Evolutionary conservation across 441 rosid genomes (phyloP), one percentile per base, ranked within the genome.

Genomic region (Theobroma grandiflorum): DNA sequence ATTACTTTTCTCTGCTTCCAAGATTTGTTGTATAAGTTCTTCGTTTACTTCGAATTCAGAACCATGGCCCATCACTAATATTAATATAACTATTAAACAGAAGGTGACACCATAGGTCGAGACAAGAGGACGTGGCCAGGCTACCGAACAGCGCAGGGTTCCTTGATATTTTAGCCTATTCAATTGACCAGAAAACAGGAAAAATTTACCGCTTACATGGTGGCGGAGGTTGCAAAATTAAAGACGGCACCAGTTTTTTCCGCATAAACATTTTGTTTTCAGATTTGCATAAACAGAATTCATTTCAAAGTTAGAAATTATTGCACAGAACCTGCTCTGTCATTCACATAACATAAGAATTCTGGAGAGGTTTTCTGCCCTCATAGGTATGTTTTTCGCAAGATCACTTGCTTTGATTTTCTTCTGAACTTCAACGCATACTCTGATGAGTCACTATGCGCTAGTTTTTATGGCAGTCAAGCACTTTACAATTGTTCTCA

Each of bases 221-320:
- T 64, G 22, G 45, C 68, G 3, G 69, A 43, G 53, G 55, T 45
- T 3, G 38, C 73, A 22, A 45, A 68, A 35, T 43, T 53, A 68
- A 43, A 68, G 53, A 20, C 18, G 71, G 72, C 72, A 68, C 11
- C 72, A 67, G 52, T 67, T 67, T 11, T 43, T 67, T 35, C 53
- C 35, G 31, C 26, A 33, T 5, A 11, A 67, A 43, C 37, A 11
- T 43, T 26, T 1, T 3, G 52, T 66, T 43, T 67, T 20, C 53
- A 68, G 8, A 52, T 16, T 52, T 52, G 6, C 16, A 52, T 16
- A 52, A 52, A 5, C 58, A n/a, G 20, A 52, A 7, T 52, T 16
- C 58, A 52, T 7, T 52, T 52, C 16, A 15, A 16, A 14, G 47
- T 65, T 20, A 40, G 50, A 67, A 20, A 67, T 43, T 42, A n/a